Evolutionary conservation across 2,329 filamentous ascomycete species (phyloP), one percentile per base, ranked within the genome.

Genomic region (Hortaea werneckii): DNA sequence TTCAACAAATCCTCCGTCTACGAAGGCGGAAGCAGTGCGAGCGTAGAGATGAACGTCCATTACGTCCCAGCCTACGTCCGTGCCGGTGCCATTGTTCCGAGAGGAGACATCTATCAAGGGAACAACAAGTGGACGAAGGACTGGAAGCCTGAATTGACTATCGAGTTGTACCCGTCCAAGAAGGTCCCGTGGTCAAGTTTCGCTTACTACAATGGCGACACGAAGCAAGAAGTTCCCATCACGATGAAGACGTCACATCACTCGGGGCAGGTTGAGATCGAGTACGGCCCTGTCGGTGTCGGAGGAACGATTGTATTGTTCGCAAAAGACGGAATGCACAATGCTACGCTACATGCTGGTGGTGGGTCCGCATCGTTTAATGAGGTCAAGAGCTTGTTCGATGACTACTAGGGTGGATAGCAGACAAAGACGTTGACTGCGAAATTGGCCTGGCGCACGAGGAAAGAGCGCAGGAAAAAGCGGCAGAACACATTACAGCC

Each of bases 351-450:
- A 27, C 13, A 41, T 13, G 6, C 39, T 10, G 39, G 12, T 27
- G 39, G 39, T 13, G 39, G 39, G 10, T 27, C 39, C 10, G 39
- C 39, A 13, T 9, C 39, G 37, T 39, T 39, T 13, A 20, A n/a
- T 8, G 82, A 82, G 51, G 45, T 20, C n/a, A 40, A 32, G 5
- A 42, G 27, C 30, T 40, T 42, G 40, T 32, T 42, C 8, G 40
- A 42, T 11, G 27, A 42, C 11, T 30, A 28, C 20, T 20, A 20
- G 20, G 20, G 6, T 20, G 20, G 4, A 70, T 73, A 51, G 66
- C 62, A 30, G 66, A 67, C 44, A 54, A 54, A 27, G 41, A 45
- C 43, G 48, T 53, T 8, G 37, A 51, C 11, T 46, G 63, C 28
- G 55, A 57, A 37, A 59, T 57, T 11, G 56, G 20, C 20, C 20